Evolutionary conservation across 2,329 filamentous ascomycete genomes (phyloP), one percentile per base, ranked within the genome.

Genomic region (Acrocalymma vagum): DNA sequence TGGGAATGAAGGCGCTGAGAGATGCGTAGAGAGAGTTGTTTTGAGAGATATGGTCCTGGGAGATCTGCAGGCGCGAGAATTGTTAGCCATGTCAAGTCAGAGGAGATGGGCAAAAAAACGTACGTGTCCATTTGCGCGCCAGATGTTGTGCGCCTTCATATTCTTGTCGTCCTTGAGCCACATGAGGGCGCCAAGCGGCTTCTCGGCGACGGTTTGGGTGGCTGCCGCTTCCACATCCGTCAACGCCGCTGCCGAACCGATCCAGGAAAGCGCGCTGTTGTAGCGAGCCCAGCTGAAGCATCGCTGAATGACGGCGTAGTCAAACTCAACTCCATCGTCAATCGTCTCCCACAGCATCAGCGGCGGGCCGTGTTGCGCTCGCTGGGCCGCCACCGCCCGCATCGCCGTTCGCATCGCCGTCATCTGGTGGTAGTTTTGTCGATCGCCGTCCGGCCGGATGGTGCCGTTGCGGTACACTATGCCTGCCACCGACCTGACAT

Each of bases 241-340:
- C 13, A 77, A 50, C 6, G 74, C 67, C 17, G 61, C 49, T 29
- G 62, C 43, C 1, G 66, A 44, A 5, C 72, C 73, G 33, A 76
- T 74, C 72, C 73, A 78, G 6, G 67, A 62, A 5, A 77, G 59
- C 4, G 66, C 69, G 42, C 69, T 76, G 52, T 77, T 75, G 48
- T 75, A 78, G 17, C 68, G 69, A 47, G 71, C 75, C 75, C 75
- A 78, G 20, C 71, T 65, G 29, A 72, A 67, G 20, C 70, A 72
- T 29, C 75, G 58, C 42, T 71, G 71, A 11, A 74, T 50, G 7
- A 76, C 67, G 0, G 74, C 71, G 49, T 76, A 74, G 2, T 69
- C 61, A 10, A 73, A 22, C 3, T 51, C 25, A 5, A 65, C 66
- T 22, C 65, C 47, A 37, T 77, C 62, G 21, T 74, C 67, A 9